A percentile compares a stretch with the other conserved stretches of the same genome.
Conservation (phyloP, 2,329 filamentous ascomycete species). For the Knufia petricola region DNA sequence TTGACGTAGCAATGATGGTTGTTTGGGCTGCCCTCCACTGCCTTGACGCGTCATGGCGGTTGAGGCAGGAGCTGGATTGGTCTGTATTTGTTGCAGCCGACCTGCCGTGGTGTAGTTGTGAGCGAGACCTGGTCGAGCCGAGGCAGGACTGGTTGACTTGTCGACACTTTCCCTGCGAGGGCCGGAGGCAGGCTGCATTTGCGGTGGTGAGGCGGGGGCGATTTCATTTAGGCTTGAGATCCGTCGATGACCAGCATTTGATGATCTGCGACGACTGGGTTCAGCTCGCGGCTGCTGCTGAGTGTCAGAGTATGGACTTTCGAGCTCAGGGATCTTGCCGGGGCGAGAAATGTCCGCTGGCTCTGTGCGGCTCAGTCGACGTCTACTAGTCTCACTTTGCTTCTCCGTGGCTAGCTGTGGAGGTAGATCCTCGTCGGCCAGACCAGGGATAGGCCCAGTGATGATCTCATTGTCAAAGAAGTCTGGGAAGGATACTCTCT, state of each 20-base stretch:
- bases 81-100: slow-evolving; percentile 31
- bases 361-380: slow-evolving; percentile 17
- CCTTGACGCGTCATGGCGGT: slow-evolving; percentile 54
- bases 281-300: slow-evolving; percentile 9
- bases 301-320: slow-evolving; percentile 19
- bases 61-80: slow-evolving; percentile 26
- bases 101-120: slow-evolving; percentile 33
- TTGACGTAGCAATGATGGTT: slow-evolving; percentile 41
- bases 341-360: slow-evolving; percentile 16
- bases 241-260: slow-evolving; percentile 13
- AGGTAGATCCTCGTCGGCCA: slow-evolving; percentile 66
- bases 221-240: slow-evolving; percentile 22
- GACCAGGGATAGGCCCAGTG: slow-evolving; percentile 63
- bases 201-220: slow-evolving; percentile 23
- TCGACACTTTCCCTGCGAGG: slow-evolving; percentile 24
- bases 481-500: slow-evolving; percentile 74
- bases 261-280: slow-evolving; percentile 12
- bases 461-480: slow-evolving; percentile 74
- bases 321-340: slow-evolving; percentile 15
- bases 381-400: slow-evolving; percentile 11
- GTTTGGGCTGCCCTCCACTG: slow-evolving; percentile 30
- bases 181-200: slow-evolving; percentile 31
- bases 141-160: slow-evolving; percentile 21
- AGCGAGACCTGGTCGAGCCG: slow-evolving; percentile 26
- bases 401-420: neutral